Base-by-base conservation (phyloP, 2,329 filamentous ascomycete species). In the Neofusicoccum parvum region DNA sequence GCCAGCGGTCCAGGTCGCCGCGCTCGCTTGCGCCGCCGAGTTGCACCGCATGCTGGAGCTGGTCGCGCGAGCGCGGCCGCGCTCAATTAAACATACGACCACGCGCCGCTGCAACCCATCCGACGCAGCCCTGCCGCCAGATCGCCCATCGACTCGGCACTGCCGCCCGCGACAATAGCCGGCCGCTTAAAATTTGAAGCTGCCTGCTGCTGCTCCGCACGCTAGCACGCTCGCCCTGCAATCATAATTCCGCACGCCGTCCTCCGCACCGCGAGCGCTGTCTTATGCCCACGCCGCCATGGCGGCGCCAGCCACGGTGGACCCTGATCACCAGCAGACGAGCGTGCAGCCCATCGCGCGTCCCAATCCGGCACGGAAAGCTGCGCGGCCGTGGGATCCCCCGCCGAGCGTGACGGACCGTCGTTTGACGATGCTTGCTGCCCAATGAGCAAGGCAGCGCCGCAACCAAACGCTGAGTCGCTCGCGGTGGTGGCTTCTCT, bases 1-100 rank as follows among this genome's bases (percentile, higher is more conserved):
- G 59, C 59, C 59, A n/a, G 36, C 48, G 59, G 51, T 62, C 59
- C 59, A 62, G 59, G 48, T 62, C 36, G 59, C 46, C 32, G 17
- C 23, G 58, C 59, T 62, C 46, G 59, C 59, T 62, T 51, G 46
- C 46, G 36, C 27, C 27, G 43, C 43, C 56, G 43, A 60, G 56
- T 60, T 60, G 56, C 56, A 60, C 56, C 32, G 56, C 56, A 60
- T 20, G 56, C 41, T 7, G 15, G 27, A 15, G 37, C 17, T 14
- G 37, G 15, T 32, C 17, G 50, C 7, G 56, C 27, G 41, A 5
- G 11, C 10, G 56, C 11, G 41, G 53, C 41, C 17, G 53, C 5
- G 11, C 32, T 48, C 56, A 60, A 60, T 60, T 60, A 48, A 46
- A 59, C 54, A 59, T 43, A 41, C 39, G 54, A 59, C 54, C 53